Evolutionary conservation across 148 eudicot genomes (phyloP).

Genomic region (Hydrangea macrophylla): DNA sequence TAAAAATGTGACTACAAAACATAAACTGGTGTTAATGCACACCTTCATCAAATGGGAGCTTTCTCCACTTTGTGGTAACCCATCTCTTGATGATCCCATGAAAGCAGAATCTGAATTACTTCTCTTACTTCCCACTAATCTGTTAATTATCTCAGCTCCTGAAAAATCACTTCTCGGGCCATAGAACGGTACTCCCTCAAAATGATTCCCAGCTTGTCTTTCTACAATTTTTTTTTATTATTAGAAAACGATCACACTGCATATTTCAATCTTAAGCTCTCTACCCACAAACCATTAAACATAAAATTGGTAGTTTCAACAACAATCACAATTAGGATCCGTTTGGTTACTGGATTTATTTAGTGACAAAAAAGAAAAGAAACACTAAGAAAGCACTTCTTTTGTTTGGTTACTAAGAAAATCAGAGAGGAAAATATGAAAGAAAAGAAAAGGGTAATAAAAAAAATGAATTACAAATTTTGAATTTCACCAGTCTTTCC

Average conservation of each 20-base stretch:
- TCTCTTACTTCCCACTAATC: constrained; percentile 47
- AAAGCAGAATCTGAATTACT: constrained; percentile 54
- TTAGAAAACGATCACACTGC: constrained; percentile 21
- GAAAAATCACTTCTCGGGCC: constrained; percentile 50
- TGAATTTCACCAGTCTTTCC: too few relatives aligned
- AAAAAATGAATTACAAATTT: too few relatives aligned
- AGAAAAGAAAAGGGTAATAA: too few relatives aligned
- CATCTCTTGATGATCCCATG: constrained; percentile 49
- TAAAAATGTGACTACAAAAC: not conserved
- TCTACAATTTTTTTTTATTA: constrained; percentile 48
- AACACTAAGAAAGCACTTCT: too few relatives aligned
- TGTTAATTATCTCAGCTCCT: constrained; percentile 44
- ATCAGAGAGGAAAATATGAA: too few relatives aligned
- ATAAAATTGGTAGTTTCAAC: constrained; percentile 5
- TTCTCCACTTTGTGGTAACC: constrained; percentile 37
- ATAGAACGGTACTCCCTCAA: constrained; percentile 54
- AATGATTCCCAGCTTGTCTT: constrained; percentile 40
- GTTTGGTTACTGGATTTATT: too few relatives aligned
- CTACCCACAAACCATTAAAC: constrained; percentile 4
- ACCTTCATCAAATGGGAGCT: constrained; percentile 62
- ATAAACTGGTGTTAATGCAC: not conserved
- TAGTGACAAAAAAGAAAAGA: too few relatives aligned
- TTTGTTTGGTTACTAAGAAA: too few relatives aligned
- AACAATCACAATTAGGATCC: not conserved
- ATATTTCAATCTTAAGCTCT: constrained; percentile 1